Percentiles rank a stretch among this genome's conserved stretches.
phyloP scores from a whole-genome alignment of 306 rosid species.

The Arachis stenosperma region DNA sequence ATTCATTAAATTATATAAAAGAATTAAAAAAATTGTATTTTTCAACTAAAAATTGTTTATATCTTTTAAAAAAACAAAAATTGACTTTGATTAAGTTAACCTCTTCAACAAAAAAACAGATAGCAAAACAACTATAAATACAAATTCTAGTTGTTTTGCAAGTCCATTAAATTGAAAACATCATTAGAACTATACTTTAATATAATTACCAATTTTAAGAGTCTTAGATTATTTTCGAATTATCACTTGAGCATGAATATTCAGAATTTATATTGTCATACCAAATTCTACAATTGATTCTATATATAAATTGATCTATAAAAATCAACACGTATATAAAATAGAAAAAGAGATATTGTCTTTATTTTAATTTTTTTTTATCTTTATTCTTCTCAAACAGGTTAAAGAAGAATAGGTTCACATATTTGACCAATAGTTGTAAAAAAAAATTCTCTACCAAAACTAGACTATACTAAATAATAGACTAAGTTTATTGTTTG shows the following conservation, averaged over 20 bases:
- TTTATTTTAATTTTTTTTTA: neutral
- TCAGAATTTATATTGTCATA: conserved; percentile 5
- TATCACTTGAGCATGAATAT: conserved; percentile 21
- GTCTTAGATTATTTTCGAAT: conserved; percentile 1
- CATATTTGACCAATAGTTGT: conserved; percentile 27
- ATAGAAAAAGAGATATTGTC: neutral
- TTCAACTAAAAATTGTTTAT: too few relatives aligned
- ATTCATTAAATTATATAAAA: too few relatives aligned
- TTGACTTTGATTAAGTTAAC: too few relatives aligned
- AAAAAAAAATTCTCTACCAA: neutral
- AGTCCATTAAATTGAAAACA: conserved; percentile 26
- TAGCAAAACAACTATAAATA: conserved; percentile 25
- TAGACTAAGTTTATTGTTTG: neutral
- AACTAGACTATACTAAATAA: conserved; percentile 21
- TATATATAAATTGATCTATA: conserved; percentile 1
- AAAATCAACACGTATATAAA: conserved; percentile 18
- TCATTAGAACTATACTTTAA: neutral
- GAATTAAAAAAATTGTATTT: too few relatives aligned
- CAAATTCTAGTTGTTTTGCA: conserved; percentile 23
- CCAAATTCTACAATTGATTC: conserved; percentile 15
- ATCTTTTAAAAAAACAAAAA: too few relatives aligned
- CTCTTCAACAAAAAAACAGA: too few relatives aligned
- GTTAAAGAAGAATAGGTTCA: conserved; percentile 25
- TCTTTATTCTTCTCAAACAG: conserved; percentile 7
- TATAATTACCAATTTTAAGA: neutral